Percentiles rank a stretch among this genome's conserved stretches.
Conservation (phyloP, 352 stramenopile species). For the Globisporangium nodosum region DNA sequence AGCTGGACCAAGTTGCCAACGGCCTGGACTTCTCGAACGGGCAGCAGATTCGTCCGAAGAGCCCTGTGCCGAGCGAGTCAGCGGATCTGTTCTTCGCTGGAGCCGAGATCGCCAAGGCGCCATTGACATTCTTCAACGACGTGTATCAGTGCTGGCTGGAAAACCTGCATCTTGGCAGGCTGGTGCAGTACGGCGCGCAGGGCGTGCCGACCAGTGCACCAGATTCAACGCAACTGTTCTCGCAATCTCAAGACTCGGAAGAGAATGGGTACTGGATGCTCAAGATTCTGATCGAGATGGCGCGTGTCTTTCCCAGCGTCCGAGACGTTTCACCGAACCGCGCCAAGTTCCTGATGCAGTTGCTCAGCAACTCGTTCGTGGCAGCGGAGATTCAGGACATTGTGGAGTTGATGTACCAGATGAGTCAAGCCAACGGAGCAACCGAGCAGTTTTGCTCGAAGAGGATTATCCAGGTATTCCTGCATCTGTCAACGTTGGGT, state of each 20-base stretch:
- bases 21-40: conserved; percentile 29
- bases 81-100: conserved; percentile 55
- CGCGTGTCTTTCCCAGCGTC: conserved; percentile 51
- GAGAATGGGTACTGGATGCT: conserved; percentile 56
- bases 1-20: conserved; percentile 46
- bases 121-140: conserved; percentile 62
- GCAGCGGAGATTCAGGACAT: conserved; percentile 56
- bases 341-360: conserved; percentile 41
- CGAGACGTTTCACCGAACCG: conserved; percentile 36
- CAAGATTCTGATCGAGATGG: conserved; percentile 63
- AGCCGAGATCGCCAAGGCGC: conserved; percentile 60
- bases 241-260: conserved; percentile 19
- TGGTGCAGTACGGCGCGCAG: conserved; percentile 26
- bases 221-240: conserved; percentile 4
- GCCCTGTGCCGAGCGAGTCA: conserved; percentile 19
- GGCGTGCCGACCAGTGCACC: conserved; percentile 25
- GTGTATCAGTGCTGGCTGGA: conserved; percentile 83
- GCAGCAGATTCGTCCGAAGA: conserved; percentile 37
- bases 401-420: conserved; percentile 50
- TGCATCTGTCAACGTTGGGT: conserved; percentile 57
- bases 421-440: conserved; percentile 34
- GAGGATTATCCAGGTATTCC: conserved; percentile 46
- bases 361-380: conserved; percentile 47
- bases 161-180: conserved; percentile 44
- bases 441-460: conserved; percentile 48